Evolutionary conservation across 2,329 filamentous ascomycete species (phyloP).

Genomic region (Diaporthe helianthi): DNA sequence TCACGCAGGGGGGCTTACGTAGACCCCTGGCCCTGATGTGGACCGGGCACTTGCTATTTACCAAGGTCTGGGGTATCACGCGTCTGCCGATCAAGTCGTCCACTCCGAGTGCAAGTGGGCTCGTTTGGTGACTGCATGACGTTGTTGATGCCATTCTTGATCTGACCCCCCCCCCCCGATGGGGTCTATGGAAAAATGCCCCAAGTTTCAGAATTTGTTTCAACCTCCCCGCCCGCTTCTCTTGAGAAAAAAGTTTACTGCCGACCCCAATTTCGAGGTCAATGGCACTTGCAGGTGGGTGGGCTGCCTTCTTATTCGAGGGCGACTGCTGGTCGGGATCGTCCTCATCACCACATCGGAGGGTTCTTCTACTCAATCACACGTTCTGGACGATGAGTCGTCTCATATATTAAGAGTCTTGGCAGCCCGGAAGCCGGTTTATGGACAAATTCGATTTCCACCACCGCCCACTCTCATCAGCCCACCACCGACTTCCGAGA

Average conservation of each 20-base stretch:
- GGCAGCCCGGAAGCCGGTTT: constrained; percentile 11
- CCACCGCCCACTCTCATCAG: constrained; percentile 25
- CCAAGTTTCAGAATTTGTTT: constrained; percentile 18
- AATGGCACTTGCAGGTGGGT: constrained; percentile 6
- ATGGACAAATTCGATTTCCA: constrained; percentile 22
- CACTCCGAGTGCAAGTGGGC: constrained; percentile 6
- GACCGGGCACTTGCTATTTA: neutral
- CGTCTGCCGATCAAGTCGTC: constrained; percentile 22
- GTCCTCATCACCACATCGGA: constrained; percentile 8
- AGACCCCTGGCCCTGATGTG: constrained; percentile 16
- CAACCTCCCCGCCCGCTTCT: neutral
- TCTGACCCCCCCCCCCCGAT: constrained; percentile 6
- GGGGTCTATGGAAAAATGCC: neutral
- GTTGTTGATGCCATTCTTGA: constrained; percentile 2
- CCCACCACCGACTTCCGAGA: constrained; percentile 30
- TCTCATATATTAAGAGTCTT: constrained; percentile 24
- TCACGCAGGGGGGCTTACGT: constrained; percentile 24
- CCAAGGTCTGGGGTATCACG: constrained; percentile 12
- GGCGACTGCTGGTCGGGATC: constrained; percentile 5
- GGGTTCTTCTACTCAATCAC: neutral
- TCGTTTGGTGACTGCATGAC: neutral
- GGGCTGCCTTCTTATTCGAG: constrained; percentile 12
- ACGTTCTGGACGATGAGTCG: neutral
- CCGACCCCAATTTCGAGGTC: constrained; percentile 6
- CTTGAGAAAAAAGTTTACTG: neutral